Percentiles rank a stretch among this genome's conserved stretches.
These are phyloP conservation scores for Aspergillus candidus DNA, from an alignment of 2,329 filamentous ascomycete species.

Conservation along the genomic window DNA sequence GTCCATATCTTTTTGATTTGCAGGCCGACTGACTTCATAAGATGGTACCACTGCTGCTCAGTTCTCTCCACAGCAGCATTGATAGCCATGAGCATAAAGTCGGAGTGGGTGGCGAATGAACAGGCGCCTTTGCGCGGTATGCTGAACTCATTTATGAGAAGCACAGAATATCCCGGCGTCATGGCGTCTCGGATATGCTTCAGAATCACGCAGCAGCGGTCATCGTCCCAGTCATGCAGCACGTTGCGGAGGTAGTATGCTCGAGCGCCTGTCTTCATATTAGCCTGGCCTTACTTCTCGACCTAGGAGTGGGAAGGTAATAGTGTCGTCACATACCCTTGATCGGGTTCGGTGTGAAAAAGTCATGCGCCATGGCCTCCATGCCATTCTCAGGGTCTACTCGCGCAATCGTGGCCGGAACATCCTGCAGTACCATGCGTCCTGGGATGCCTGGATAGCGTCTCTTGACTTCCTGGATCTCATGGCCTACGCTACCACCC, in stretches of 20 bases:
- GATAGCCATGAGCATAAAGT: slow-evolving; percentile 5
- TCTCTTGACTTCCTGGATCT: too few relatives aligned
- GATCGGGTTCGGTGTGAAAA: too few relatives aligned
- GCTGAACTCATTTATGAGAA: slow-evolving; percentile 3
- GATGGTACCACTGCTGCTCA: slow-evolving; percentile 1
- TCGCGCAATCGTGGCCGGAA: too few relatives aligned
- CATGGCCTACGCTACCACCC: too few relatives aligned
- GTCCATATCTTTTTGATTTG: too few relatives aligned
- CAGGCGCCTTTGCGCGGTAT: slow-evolving; percentile 1
- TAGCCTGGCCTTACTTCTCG: too few relatives aligned
- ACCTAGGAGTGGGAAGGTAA: too few relatives aligned
- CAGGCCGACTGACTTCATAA: slow-evolving; percentile 1
- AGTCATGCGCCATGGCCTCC: too few relatives aligned
- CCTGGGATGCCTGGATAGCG: too few relatives aligned
- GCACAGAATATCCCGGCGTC: slow-evolving; percentile 5
- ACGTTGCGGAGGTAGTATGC: slow-evolving; percentile 1
- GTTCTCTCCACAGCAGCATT: slow-evolving; percentile 5
- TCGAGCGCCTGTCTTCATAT: neutral
- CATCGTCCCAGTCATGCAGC: slow-evolving; percentile 1
- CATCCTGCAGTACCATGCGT: too few relatives aligned
- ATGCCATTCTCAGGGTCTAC: too few relatives aligned
- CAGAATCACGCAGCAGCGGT: neutral
- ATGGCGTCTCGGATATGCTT: neutral
- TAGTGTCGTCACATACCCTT: too few relatives aligned
- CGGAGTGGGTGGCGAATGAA: slow-evolving; percentile 1